phyloP scores from a whole-genome alignment of 495 filamentous ascomycete species.

The Hypoxylon rickii region DNA sequence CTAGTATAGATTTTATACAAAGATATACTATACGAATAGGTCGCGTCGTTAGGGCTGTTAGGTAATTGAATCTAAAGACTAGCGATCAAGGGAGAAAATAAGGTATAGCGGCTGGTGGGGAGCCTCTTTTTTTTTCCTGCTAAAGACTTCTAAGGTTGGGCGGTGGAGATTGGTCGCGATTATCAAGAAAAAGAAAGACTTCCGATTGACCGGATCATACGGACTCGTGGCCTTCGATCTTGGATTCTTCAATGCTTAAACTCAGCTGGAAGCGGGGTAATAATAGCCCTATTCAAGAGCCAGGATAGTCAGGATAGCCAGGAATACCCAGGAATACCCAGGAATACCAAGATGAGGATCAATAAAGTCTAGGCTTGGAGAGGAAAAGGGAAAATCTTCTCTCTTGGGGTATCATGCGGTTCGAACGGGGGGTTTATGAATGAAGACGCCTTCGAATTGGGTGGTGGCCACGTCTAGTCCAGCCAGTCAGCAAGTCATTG shows the following conservation, averaged over 20 bases:
- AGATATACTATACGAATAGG: too few species aligned
- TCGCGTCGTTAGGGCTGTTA: constrained; percentile 19
- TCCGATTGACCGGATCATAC: constrained; percentile 31
- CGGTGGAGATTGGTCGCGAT: constrained; percentile 20
- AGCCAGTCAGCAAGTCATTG: too few species aligned
- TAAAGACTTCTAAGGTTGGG: neutral
- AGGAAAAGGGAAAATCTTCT: constrained; percentile 18
- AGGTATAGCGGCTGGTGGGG: constrained; percentile 10
- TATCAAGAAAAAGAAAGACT: constrained; percentile 13
- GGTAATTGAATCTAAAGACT: constrained; percentile 34
- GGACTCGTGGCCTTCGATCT: constrained; percentile 4
- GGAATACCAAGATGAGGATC: neutral
- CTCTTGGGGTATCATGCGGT: constrained; percentile 20
- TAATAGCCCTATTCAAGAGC: neutral
- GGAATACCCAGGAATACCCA: neutral
- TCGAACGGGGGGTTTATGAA: constrained; percentile 18
- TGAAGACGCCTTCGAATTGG: constrained; percentile 8
- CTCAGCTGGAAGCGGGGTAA: constrained; percentile 33
- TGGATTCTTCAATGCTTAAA: constrained; percentile 12
- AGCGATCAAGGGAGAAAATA: constrained; percentile 8
- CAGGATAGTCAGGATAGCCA: too few species aligned
- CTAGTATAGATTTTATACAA: too few species aligned
- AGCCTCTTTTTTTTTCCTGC: constrained; percentile 1
- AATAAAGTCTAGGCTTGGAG: constrained; percentile 5
- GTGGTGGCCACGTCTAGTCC: constrained; percentile 11